Percentiles rank a stretch among this genome's conserved stretches.
Evolutionary conservation across 805 yeast species (phyloP).

Genomic region (baker's yeast (Saccharomyces cerevisiae)): DNA sequence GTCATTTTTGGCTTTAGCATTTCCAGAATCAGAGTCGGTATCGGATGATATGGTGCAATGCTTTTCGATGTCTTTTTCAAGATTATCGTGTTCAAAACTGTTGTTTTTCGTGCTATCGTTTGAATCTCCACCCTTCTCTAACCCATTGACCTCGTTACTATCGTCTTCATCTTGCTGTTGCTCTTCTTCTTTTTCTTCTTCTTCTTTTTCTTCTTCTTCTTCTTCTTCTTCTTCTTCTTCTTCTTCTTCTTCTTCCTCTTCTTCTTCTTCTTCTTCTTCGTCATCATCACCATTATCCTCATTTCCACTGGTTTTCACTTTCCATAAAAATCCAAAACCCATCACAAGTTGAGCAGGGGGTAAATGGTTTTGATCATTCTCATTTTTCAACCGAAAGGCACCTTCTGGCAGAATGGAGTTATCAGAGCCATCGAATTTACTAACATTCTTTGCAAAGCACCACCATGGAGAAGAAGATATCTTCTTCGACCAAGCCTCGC

Average conservation of each 20-base stretch:
- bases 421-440: constrained; percentile 58
- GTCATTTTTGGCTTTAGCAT: neutral
- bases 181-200: constrained; percentile 1
- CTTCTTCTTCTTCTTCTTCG: constrained; percentile 3
- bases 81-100: neutral
- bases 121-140: neutral
- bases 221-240: constrained; percentile 2
- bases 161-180: constrained; percentile 3
- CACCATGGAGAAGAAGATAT: constrained; percentile 79
- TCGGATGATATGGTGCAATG: neutral
- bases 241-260: constrained; percentile 5
- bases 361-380: constrained; percentile 46
- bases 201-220: constrained; percentile 3
- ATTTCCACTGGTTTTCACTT: constrained; percentile 40
- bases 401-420: constrained; percentile 49
- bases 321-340: constrained; percentile 83
- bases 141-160: constrained; percentile 1
- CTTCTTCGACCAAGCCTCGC: constrained; percentile 87
- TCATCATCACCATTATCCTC: constrained; percentile 6
- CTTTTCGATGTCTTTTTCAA: neutral
- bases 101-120: neutral
- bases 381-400: constrained; percentile 44
- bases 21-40: neutral
- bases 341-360: constrained; percentile 80
- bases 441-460: constrained; percentile 58